phyloP scores from a whole-genome alignment of 768 basidiomycete genomes.

The Amanita pallidorosea region DNA sequence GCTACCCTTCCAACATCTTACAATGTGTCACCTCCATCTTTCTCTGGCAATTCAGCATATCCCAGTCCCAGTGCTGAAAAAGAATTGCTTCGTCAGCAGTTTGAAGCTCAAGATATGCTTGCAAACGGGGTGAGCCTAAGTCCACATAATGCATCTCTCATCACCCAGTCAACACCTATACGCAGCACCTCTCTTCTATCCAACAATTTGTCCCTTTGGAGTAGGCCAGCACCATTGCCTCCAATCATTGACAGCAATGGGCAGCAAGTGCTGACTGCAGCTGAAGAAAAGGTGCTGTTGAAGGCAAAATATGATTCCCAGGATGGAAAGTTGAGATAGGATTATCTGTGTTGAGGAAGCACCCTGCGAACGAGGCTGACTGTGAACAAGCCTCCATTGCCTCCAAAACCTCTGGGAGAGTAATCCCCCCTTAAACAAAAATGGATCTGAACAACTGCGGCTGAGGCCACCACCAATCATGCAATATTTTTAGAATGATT shows the following conservation, averaged over 20 bases:
- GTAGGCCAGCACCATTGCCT: constrained; percentile 25
- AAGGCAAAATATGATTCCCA: no score
- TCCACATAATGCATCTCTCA: constrained; percentile 2
- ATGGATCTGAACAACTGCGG: no score
- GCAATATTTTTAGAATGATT: neutral
- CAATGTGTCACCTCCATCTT: neutral
- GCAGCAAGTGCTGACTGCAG: constrained; percentile 16
- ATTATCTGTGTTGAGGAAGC: no score
- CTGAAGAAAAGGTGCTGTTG: no score
- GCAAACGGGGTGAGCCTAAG: constrained; percentile 6
- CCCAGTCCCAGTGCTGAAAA: constrained; percentile 36
- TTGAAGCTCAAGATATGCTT: constrained; percentile 42
- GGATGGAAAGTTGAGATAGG: no score
- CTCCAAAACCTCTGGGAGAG: no score
- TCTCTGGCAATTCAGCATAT: constrained; percentile 11
- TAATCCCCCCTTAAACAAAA: no score
- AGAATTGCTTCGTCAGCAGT: constrained; percentile 42
- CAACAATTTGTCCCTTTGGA: constrained; percentile 13
- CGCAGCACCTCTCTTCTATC: constrained; percentile 10
- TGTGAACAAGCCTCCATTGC: no score
- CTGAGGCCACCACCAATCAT: no score
- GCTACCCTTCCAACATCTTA: no score
- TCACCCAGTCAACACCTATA: neutral
- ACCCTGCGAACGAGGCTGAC: no score
- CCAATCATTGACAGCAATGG: constrained; percentile 11